Conservation (phyloP, 179 eudicot species). For the Actinidia arguta region DNA sequence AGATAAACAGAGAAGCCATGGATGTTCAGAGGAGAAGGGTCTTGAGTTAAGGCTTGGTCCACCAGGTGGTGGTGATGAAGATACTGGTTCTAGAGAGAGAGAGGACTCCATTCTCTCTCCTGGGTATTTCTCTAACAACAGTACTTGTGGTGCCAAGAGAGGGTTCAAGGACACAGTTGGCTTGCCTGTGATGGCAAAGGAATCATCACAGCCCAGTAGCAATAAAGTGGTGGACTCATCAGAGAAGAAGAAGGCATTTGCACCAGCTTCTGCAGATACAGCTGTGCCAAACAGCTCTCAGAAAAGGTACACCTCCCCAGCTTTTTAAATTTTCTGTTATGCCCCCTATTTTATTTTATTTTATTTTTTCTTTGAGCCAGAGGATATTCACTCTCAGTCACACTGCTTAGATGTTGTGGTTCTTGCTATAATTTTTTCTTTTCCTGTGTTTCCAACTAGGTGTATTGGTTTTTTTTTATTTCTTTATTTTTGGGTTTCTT, state of each 20-base stretch:
- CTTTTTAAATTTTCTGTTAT: conserved; percentile 8
- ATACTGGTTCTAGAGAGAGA: conserved; percentile 26
- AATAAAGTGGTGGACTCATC: conserved; percentile 41
- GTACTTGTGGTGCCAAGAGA: conserved; percentile 11
- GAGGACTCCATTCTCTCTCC: conserved; percentile 41
- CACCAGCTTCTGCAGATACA: conserved; percentile 56
- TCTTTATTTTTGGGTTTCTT: neutral
- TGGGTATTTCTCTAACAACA: conserved; percentile 25
- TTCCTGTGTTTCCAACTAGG: conserved; percentile 10
- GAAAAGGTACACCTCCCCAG: conserved; percentile 66
- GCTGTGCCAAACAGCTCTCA: conserved; percentile 77
- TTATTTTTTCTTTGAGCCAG: conserved; percentile 34
- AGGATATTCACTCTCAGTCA: conserved; percentile 48
- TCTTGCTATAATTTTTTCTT: conserved; percentile 33
- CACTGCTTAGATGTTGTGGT: conserved; percentile 37
- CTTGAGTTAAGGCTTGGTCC: conserved; percentile 90
- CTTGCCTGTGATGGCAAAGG: conserved; percentile 46
- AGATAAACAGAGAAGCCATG: conserved; percentile 25
- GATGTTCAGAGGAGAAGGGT: conserved; percentile 56
- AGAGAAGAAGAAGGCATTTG: conserved; percentile 57
- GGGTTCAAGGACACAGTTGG: neutral
- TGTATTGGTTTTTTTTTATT: neutral
- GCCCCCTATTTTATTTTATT: conserved; percentile 15
- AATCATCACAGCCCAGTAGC: conserved; percentile 62
- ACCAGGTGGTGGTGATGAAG: conserved; percentile 56